These are phyloP conservation scores for Linnemannia elongata DNA, from an alignment of 192 early-diverging fungal genomes.

Conservation along the genomic window DNA sequence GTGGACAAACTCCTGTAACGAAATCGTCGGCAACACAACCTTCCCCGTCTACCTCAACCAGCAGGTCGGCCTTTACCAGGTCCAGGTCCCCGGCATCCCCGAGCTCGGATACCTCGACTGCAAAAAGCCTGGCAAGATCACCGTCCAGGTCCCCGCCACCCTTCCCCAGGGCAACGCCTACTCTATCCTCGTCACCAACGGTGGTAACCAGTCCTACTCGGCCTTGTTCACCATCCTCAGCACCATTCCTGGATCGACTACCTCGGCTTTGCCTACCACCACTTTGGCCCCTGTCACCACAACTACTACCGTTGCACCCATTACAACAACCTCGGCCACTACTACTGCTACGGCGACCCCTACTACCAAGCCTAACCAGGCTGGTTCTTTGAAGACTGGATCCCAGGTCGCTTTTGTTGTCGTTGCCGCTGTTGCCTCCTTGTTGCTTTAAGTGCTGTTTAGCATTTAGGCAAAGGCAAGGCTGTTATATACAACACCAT, in stretches of 20 bases:
- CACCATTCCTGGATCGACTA: conserved; percentile 11
- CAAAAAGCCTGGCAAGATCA: conserved; percentile 24
- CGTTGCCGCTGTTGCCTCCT: conserved; percentile 35
- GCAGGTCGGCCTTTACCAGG: conserved; percentile 23
- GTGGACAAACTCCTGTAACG: conserved; percentile 27
- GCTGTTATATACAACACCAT: neutral
- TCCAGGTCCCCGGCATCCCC: conserved; percentile 11
- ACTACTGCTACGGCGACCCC: neutral
- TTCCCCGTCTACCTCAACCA: conserved; percentile 34
- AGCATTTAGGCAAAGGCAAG: neutral
- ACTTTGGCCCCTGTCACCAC: neutral
- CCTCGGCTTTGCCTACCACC: neutral
- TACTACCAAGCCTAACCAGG: neutral
- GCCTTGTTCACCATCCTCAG: conserved; percentile 35
- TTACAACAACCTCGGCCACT: neutral
- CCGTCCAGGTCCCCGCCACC: conserved; percentile 27
- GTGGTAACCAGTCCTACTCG: conserved; percentile 30
- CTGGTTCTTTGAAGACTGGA: conserved; percentile 19
- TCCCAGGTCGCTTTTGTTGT: conserved; percentile 29
- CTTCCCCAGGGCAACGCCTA: conserved; percentile 29
- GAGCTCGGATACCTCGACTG: conserved; percentile 40
- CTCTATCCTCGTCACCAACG: conserved; percentile 38
- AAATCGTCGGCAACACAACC: conserved; percentile 29
- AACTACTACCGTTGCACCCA: neutral
- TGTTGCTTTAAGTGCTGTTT: conserved; percentile 24